Evolutionary conservation across 768 basidiomycete species (phyloP).

Genomic region (Rhodosporidiobolus sp.): DNA sequence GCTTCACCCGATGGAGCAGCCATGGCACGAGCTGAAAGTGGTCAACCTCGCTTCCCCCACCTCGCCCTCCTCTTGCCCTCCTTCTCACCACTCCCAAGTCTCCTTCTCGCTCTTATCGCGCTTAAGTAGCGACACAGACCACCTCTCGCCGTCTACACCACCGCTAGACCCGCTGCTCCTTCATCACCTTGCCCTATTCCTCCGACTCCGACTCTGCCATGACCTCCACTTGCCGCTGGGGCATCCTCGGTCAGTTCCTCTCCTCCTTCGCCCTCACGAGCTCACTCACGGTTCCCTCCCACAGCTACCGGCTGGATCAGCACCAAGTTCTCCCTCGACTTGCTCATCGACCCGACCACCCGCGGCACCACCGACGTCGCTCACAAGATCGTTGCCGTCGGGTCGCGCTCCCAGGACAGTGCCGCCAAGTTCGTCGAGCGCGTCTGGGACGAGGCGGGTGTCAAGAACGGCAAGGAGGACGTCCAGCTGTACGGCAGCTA

Average conservation of each 20-base stretch:
- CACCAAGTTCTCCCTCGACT: slow-evolving; percentile 38
- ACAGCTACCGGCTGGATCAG: slow-evolving; percentile 19
- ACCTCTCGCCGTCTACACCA: no score
- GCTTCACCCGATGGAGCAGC: no score
- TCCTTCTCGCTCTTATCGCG: no score
- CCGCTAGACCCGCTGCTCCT: no score
- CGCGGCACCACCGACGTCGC: slow-evolving; percentile 44
- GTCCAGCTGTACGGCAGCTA: slow-evolving; percentile 45
- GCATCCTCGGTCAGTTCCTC: slow-evolving; percentile 2
- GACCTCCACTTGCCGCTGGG: slow-evolving; percentile 16
- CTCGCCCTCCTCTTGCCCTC: not conserved
- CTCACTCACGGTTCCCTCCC: not conserved
- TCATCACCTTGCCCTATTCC: no score
- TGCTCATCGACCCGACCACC: slow-evolving; percentile 36
- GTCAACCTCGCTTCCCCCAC: no score
- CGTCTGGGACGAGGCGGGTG: slow-evolving; percentile 42
- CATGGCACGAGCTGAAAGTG: no score
- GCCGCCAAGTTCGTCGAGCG: slow-evolving; percentile 45
- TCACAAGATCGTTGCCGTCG: slow-evolving; percentile 47
- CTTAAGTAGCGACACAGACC: no score
- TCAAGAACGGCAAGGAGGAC: slow-evolving; percentile 39
- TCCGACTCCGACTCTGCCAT: not conserved
- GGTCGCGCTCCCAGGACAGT: slow-evolving; percentile 42
- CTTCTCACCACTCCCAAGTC: not conserved
- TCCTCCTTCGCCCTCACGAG: no score